Conservation (phyloP, 2,329 filamentous ascomycete genomes). For the Biscogniauxia marginata region DNA sequence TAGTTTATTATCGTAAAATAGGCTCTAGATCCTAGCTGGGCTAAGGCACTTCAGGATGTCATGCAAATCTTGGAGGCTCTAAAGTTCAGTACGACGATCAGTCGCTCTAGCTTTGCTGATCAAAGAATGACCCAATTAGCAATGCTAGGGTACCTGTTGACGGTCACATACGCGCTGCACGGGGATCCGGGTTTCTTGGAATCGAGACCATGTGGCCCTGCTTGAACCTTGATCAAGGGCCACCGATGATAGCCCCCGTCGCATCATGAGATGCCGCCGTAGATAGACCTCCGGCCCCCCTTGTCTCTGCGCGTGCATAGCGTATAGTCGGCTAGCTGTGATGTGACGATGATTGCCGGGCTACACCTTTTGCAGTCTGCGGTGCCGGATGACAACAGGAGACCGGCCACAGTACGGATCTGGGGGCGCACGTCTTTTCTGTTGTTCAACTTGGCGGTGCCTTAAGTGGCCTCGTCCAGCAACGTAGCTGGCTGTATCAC, state of each 20-base stretch:
- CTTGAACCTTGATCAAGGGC: not conserved
- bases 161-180: not conserved
- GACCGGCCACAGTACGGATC: not conserved
- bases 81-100: not conserved
- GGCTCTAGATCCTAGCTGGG: not conserved
- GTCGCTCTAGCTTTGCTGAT: not conserved
- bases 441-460: not conserved
- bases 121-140: not conserved
- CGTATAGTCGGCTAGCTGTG: not conserved
- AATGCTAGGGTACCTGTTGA: not conserved
- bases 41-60: not conserved
- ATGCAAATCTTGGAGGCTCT: not conserved
- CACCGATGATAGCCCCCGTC: not conserved
- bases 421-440: not conserved
- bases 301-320: not conserved
- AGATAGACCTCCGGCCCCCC: not conserved
- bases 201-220: not conserved
- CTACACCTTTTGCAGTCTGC: too few species aligned
- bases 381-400: not conserved
- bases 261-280: not conserved
- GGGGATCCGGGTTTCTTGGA: not conserved
- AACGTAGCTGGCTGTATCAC: not conserved
- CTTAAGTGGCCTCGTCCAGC: not conserved
- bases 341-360: too few species aligned
- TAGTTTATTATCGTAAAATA: not conserved